phyloP scores from a whole-genome alignment of 202 grass and related monocot genomes.

The Miscanthus sacchariflorus region DNA sequence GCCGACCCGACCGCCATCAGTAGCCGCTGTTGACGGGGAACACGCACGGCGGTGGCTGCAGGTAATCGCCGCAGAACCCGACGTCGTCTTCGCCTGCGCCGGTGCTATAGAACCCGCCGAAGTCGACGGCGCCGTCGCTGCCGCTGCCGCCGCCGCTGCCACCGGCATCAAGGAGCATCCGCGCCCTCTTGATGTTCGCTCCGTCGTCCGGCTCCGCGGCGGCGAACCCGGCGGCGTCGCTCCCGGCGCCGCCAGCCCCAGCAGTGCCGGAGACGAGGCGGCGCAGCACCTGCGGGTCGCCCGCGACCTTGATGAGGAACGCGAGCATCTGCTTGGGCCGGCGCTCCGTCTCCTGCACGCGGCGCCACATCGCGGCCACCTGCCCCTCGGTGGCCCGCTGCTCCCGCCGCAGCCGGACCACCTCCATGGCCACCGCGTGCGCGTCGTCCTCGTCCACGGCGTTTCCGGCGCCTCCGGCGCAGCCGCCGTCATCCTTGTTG shows the following conservation, averaged over 20 bases:
- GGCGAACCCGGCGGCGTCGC: not conserved
- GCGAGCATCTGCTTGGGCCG: conserved; percentile 85
- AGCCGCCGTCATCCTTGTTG: conserved; percentile 41
- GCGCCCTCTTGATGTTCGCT: conserved; percentile 49
- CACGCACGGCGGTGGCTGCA: conserved; percentile 29
- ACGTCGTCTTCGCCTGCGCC: conserved; percentile 2
- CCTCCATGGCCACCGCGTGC: conserved; percentile 67
- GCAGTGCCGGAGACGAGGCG: conserved; percentile 29
- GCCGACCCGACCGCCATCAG: not conserved
- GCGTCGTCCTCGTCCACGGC: conserved; percentile 11
- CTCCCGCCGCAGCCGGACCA: conserved; percentile 62
- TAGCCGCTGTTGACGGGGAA: conserved; percentile 50
- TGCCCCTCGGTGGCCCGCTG: conserved; percentile 65
- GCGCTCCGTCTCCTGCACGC: conserved; percentile 82
- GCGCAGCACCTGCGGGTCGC: conserved; percentile 60
- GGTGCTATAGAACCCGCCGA: conserved; percentile 30
- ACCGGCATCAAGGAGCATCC: conserved; percentile 39
- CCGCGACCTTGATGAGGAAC: conserved; percentile 79
- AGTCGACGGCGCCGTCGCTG: not conserved
- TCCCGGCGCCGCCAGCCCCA: not conserved
- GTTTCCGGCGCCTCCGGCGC: too few relatives aligned
- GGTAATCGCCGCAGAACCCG: conserved; percentile 29
- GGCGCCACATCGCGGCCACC: conserved; percentile 72
- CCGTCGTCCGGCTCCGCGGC: not conserved
- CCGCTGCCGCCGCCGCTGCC: not conserved